Evolutionary conservation across 148 eudicot species (phyloP).

Genomic region (Hydrangea macrophylla): DNA sequence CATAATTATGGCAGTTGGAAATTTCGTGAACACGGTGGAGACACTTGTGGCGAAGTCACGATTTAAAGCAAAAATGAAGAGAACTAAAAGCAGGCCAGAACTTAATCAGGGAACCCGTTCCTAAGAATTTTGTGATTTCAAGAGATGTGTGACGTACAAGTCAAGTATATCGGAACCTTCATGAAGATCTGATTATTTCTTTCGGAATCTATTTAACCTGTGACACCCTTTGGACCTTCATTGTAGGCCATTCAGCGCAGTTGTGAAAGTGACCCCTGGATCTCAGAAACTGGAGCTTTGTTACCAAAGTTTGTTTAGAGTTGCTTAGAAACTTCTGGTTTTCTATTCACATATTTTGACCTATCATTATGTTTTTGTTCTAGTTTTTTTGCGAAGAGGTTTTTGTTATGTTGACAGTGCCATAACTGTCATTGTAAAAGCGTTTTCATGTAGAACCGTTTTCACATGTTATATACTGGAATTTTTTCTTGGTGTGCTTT

Average conservation of each 20-base stretch:
- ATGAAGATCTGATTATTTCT: not conserved
- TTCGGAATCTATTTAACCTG: not conserved
- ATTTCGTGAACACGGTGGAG: slow-evolving; percentile 50
- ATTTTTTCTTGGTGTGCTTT: not conserved
- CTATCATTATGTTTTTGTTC: not conserved
- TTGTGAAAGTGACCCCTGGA: not conserved
- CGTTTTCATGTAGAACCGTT: not conserved
- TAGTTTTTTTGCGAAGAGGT: not conserved
- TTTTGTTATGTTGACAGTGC: not conserved
- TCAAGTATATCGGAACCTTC: not conserved
- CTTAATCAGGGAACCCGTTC: slow-evolving; percentile 17
- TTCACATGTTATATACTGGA: not conserved
- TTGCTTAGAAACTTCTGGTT: not conserved
- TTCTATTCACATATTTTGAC: not conserved
- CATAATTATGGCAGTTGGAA: slow-evolving; percentile 58
- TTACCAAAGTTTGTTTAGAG: not conserved
- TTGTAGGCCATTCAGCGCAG: not conserved
- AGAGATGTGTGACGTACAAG: not conserved
- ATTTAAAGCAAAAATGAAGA: slow-evolving; percentile 51
- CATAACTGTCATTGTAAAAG: too few species aligned
- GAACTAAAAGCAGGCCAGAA: slow-evolving; percentile 35
- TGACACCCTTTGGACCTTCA: not conserved
- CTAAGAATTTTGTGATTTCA: slow-evolving; percentile 16
- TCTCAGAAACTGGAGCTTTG: not conserved
- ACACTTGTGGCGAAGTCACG: slow-evolving; percentile 45